These are phyloP conservation scores for Przewalskia tangutica DNA, from an alignment of 257 asterid genomes.

Conservation along the genomic window DNA sequence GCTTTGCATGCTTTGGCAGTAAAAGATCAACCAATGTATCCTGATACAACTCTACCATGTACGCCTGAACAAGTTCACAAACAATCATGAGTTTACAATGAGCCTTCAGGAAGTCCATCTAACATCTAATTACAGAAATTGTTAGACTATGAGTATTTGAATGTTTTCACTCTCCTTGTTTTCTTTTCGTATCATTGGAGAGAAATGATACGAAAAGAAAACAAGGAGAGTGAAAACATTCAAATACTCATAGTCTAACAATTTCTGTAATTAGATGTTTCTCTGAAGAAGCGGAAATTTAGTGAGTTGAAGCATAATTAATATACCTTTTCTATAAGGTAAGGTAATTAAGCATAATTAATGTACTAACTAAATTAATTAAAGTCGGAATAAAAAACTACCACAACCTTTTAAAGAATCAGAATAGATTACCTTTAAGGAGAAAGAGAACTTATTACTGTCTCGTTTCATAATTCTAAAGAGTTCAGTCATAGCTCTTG, in stretches of 20 bases:
- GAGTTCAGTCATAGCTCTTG: constrained; percentile 81
- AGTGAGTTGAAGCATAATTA: neutral
- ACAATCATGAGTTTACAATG: neutral
- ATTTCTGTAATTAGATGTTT: neutral
- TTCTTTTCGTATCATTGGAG: neutral
- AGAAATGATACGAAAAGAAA: neutral
- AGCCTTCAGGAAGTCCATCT: neutral
- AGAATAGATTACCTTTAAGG: constrained; percentile 57
- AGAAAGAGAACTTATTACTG: constrained; percentile 57
- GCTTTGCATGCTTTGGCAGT: constrained; percentile 63
- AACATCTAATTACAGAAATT: neutral
- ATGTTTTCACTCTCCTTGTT: neutral
- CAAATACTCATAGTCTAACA: neutral
- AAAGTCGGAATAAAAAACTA: neutral
- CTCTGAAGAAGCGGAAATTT: neutral
- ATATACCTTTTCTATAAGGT: neutral
- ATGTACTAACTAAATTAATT: neutral
- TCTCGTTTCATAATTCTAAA: constrained; percentile 73
- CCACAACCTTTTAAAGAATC: neutral
- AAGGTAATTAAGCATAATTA: neutral
- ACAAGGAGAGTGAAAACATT: neutral
- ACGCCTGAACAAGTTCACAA: constrained; percentile 48
- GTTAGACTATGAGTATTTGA: neutral
- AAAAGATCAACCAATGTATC: constrained; percentile 78
- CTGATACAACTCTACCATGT: constrained; percentile 94